A percentile compares a stretch with the other conserved stretches of the same genome.
Conservation (phyloP, 2,329 filamentous ascomycete genomes). For the Xylaria sp. region DNA sequence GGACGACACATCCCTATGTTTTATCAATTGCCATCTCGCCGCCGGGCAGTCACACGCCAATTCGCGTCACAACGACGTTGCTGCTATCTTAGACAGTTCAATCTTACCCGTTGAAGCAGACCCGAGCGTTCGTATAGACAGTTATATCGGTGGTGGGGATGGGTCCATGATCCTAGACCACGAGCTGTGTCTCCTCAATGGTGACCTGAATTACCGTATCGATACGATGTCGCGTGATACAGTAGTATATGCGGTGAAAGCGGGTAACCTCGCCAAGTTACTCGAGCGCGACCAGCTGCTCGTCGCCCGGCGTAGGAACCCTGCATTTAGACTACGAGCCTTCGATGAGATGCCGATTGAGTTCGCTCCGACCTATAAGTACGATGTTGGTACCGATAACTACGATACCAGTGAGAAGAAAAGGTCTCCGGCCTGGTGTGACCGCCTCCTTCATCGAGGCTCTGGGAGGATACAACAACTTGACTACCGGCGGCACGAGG, state of each 20-base stretch:
- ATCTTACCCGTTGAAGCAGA: constrained; percentile 80
- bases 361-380: constrained; percentile 98
- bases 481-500: constrained; percentile 89
- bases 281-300: constrained; percentile 94
- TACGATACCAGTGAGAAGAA: constrained; percentile 97
- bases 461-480: constrained; percentile 84
- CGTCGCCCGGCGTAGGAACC: constrained; percentile 87
- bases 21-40: constrained; percentile 97
- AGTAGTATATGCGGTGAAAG: constrained; percentile 85
- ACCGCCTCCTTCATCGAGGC: constrained; percentile 88
- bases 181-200: constrained; percentile 96
- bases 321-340: constrained; percentile 85
- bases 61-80: constrained; percentile 91
- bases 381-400: constrained; percentile 92
- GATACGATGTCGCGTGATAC: constrained; percentile 96
- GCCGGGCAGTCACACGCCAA: constrained; percentile 92
- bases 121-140: constrained; percentile 74
- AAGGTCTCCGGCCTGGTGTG: constrained; percentile 95
- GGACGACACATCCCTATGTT: constrained; percentile 93
- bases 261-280: constrained; percentile 84
- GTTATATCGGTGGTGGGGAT: constrained; percentile 91
- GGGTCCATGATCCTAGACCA: constrained; percentile 96
- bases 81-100: constrained; percentile 84
- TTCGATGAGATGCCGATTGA: constrained; percentile 93
- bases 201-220: constrained; percentile 97